Conservation (phyloP, 768 basidiomycete species). For the Boletellus emodensis region DNA sequence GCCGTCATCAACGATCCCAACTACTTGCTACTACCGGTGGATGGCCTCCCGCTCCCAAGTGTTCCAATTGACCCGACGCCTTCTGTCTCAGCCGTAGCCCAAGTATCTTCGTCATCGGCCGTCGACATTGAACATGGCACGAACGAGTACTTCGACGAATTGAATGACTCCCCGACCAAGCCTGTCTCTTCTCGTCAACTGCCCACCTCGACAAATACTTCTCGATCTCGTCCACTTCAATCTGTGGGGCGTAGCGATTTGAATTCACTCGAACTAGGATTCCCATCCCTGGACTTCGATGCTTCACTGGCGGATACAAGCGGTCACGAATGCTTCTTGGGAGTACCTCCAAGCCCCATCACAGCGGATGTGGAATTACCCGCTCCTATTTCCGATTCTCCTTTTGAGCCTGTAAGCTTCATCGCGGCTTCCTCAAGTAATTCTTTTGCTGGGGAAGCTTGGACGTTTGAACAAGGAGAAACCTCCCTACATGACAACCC, state of each 20-base stretch:
- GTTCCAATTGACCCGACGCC: neutral
- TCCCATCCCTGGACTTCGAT: constrained; percentile 8
- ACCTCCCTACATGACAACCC: neutral
- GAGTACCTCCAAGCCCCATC: constrained; percentile 26
- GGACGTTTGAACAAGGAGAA: constrained; percentile 10
- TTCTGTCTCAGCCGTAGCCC: neutral
- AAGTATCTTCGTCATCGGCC: neutral
- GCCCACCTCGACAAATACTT: constrained; percentile 2
- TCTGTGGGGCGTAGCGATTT: neutral
- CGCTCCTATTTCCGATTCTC: neutral
- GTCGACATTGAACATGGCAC: constrained; percentile 23
- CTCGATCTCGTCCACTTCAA: constrained; percentile 7
- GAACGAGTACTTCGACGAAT: constrained; percentile 26
- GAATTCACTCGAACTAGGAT: constrained; percentile 2
- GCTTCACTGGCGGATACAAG: constrained; percentile 3
- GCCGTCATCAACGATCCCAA: neutral
- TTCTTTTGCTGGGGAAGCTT: neutral
- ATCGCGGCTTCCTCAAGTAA: constrained; percentile 4
- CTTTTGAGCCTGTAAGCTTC: neutral
- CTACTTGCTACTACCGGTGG: neutral
- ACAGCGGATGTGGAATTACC: neutral
- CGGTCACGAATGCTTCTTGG: constrained; percentile 22
- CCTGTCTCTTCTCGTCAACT: neutral
- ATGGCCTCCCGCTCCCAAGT: neutral
- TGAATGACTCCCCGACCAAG: constrained; percentile 22